phyloP scores from a whole-genome alignment of 495 filamentous ascomycete species.

The Talaromyces proteolyticus region DNA sequence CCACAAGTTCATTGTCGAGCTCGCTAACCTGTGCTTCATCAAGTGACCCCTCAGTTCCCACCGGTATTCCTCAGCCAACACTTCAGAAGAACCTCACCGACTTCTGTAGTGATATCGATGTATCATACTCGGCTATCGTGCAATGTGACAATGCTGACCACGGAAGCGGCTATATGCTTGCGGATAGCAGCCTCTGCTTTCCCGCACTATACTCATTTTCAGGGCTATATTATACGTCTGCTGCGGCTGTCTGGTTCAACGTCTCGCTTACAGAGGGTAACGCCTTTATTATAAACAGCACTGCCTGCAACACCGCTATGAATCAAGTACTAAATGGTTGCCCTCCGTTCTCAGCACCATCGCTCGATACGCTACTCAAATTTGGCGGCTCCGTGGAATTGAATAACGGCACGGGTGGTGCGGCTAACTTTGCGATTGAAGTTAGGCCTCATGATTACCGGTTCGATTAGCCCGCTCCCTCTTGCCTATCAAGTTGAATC shows the following conservation, averaged over 20 bases:
- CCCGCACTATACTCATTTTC: neutral
- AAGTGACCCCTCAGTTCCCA: neutral
- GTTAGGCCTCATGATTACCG: neutral
- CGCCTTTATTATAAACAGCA: slow-evolving; percentile 2
- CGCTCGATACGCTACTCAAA: neutral
- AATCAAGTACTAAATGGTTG: slow-evolving; percentile 1
- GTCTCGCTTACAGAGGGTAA: neutral
- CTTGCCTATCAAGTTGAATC: neutral
- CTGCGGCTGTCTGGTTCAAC: slow-evolving; percentile 1
- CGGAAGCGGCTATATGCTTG: neutral
- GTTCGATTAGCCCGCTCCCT: too few relatives aligned
- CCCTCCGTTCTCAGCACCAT: neutral
- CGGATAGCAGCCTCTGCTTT: neutral
- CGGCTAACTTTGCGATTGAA: slow-evolving; percentile 1
- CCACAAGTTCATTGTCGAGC: neutral
- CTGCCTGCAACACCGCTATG: neutral
- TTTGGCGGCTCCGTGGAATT: slow-evolving; percentile 1
- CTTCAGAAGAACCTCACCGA: neutral
- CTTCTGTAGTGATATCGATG: neutral
- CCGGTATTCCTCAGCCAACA: neutral
- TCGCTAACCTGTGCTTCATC: neutral
- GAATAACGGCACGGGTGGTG: slow-evolving; percentile 2
- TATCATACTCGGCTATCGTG: neutral
- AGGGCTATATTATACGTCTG: neutral
- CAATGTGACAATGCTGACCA: slow-evolving; percentile 1